Conservation (phyloP, 495 filamentous ascomycete genomes). For the Penicillium subrubescens region DNA sequence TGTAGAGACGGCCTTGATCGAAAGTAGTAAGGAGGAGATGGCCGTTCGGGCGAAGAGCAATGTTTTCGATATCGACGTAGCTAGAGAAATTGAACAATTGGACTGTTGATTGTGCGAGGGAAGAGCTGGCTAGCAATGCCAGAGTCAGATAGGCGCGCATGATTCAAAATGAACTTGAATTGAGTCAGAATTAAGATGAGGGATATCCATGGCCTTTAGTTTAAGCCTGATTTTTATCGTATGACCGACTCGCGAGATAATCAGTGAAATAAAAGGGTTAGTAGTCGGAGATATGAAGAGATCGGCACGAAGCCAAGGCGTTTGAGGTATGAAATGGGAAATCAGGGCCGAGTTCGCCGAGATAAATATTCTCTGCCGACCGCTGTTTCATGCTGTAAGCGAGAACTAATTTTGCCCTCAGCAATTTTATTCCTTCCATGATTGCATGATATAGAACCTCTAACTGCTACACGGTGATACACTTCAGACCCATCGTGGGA, state of each 20-base stretch:
- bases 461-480: too few relatives aligned
- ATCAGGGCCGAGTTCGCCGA: neutral
- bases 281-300: slow-evolving; percentile 4
- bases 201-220: neutral
- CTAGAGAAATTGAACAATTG: slow-evolving; percentile 29
- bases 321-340: neutral
- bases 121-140: neutral
- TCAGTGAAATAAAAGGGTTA: neutral
- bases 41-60: slow-evolving; percentile 48
- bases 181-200: neutral
- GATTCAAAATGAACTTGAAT: neutral
- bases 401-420: neutral
- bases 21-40: slow-evolving; percentile 45
- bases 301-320: neutral
- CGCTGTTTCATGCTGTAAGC: neutral
- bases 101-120: slow-evolving; percentile 10
- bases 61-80: slow-evolving; percentile 43
- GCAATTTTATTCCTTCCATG: neutral
- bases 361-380: neutral
- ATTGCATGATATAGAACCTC: too few relatives aligned
- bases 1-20: slow-evolving; percentile 30
- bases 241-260: neutral
- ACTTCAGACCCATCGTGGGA: too few relatives aligned
- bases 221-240: neutral
- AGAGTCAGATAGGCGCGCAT: neutral